These are phyloP conservation scores for Paecilomyces formosus DNA, from an alignment of 2,329 filamentous ascomycete genomes.

Conservation along the genomic window DNA sequence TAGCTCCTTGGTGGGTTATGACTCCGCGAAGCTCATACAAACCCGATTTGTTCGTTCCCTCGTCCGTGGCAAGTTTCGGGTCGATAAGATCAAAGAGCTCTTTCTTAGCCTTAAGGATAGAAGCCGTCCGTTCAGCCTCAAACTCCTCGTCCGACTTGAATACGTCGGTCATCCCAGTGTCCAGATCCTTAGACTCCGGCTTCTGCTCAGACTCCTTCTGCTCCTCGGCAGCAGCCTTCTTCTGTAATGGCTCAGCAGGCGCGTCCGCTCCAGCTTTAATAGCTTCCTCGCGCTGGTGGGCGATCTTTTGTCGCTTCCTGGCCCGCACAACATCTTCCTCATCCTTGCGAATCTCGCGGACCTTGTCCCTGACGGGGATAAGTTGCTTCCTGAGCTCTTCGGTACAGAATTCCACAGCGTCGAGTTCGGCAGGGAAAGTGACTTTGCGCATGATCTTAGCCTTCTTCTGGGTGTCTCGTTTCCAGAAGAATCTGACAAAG, in stretches of 20 bases:
- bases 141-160: constrained; percentile 94
- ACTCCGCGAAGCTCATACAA: constrained; percentile 91
- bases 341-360: constrained; percentile 90
- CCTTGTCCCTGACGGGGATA: constrained; percentile 89
- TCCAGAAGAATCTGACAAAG: constrained; percentile 98
- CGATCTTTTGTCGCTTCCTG: constrained; percentile 81
- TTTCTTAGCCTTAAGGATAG: constrained; percentile 74
- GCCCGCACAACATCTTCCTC: constrained; percentile 87
- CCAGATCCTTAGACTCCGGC: constrained; percentile 52
- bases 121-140: constrained; percentile 72
- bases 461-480: constrained; percentile 91
- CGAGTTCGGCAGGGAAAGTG: constrained; percentile 87
- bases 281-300: constrained; percentile 49
- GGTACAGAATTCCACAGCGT: constrained; percentile 90
- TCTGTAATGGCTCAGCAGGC: constrained; percentile 35
- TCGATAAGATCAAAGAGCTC: constrained; percentile 75
- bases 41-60: constrained; percentile 84
- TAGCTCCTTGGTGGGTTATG: constrained; percentile 92
- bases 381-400: constrained; percentile 77
- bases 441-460: constrained; percentile 99
- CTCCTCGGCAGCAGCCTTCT: constrained; percentile 43
- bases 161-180: constrained; percentile 63
- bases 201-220: constrained; percentile 46
- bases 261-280: constrained; percentile 31
- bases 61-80: constrained; percentile 65